Percentiles rank a stretch among this genome's conserved stretches.
Conservation (phyloP, 352 stramenopile species). For the Albugo candida region DNA sequence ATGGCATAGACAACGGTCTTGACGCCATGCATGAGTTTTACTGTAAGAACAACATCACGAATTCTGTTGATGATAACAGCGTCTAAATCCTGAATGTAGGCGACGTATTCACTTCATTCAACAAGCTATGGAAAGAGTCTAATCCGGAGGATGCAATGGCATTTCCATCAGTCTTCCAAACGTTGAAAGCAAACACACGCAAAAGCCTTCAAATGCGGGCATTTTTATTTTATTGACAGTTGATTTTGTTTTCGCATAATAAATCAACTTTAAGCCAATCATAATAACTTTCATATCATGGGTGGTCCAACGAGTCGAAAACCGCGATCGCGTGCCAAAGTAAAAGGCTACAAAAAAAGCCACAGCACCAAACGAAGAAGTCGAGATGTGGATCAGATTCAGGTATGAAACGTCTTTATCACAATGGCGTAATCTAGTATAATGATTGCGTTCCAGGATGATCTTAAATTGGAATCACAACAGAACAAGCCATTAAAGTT, state of each 20-base stretch:
- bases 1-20: constrained; percentile 16
- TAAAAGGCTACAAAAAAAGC: constrained; percentile 73
- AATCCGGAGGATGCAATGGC: constrained; percentile 74
- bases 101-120: constrained; percentile 64
- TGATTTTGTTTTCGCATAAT: constrained; percentile 5
- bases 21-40: constrained; percentile 54
- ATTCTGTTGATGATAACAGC: not conserved
- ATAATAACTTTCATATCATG: constrained; percentile 2
- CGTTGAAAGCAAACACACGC: constrained; percentile 50
- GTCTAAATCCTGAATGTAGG: constrained; percentile 10
- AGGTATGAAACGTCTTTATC: constrained; percentile 13
- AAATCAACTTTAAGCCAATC: constrained; percentile 12
- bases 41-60: constrained; percentile 14
- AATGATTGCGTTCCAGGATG: constrained; percentile 19
- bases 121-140: constrained; percentile 59
- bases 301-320: constrained; percentile 4
- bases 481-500: constrained; percentile 41
- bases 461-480: constrained; percentile 37
- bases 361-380: constrained; percentile 64
- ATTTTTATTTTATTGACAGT: not conserved
- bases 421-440: not conserved
- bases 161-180: constrained; percentile 67
- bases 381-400: constrained; percentile 75
- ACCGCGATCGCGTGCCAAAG: constrained; percentile 52
- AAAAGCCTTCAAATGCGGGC: constrained; percentile 14